phyloP scores from a whole-genome alignment of 441 rosid species.

The Euphorbia celastroides region DNA sequence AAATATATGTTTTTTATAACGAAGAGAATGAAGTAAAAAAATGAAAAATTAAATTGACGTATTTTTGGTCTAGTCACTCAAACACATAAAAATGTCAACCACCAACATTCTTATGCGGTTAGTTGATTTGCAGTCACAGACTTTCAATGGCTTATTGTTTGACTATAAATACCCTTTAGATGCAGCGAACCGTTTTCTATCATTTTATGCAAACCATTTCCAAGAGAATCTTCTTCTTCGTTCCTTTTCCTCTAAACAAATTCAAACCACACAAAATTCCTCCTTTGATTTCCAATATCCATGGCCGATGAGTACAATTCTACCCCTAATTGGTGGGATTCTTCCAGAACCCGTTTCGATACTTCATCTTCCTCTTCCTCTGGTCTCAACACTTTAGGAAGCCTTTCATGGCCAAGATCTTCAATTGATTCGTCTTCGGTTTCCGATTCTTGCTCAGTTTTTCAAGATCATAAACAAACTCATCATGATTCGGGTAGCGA shows the following conservation, averaged over 20 bases:
- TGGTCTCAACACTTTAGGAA: constrained; percentile 34
- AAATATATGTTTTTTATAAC: too few species aligned
- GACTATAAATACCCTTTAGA: constrained; percentile 33
- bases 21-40: neutral
- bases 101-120: constrained; percentile 22
- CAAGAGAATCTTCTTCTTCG: neutral
- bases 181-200: constrained; percentile 55
- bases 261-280: neutral
- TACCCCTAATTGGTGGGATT: constrained; percentile 74
- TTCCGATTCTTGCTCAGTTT: constrained; percentile 50
- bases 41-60: constrained; percentile 19
- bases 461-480: constrained; percentile 52
- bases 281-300: constrained; percentile 18
- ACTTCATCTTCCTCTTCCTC: constrained; percentile 56
- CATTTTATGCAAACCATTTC: constrained; percentile 47
- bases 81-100: constrained; percentile 59
- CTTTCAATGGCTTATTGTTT: constrained; percentile 1
- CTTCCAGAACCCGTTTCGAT: constrained; percentile 42
- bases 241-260: neutral
- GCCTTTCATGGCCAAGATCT: constrained; percentile 64
- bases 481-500: constrained; percentile 32
- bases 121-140: constrained; percentile 26
- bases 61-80: constrained; percentile 34
- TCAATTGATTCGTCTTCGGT: constrained; percentile 51
- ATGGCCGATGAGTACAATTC: constrained; percentile 75